phyloP scores from a whole-genome alignment of 495 filamentous ascomycete species.

The Hypoxylon trugodes region DNA sequence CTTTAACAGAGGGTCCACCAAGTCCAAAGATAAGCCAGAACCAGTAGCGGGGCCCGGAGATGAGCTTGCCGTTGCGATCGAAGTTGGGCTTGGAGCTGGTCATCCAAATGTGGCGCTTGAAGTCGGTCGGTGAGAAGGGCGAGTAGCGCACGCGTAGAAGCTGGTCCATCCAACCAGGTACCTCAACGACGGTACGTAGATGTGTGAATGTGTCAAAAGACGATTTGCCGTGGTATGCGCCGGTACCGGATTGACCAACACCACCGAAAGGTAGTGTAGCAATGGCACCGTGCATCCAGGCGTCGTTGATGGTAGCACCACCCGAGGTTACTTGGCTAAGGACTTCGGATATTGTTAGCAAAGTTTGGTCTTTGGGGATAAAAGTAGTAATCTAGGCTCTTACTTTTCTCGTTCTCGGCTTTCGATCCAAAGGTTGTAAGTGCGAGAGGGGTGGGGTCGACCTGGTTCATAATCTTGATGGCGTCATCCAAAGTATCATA shows the following conservation, averaged over 20 bases:
- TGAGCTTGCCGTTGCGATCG: conserved; percentile 74
- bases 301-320: conserved; percentile 82
- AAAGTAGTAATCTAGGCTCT: conserved; percentile 18
- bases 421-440: conserved; percentile 86
- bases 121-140: conserved; percentile 66
- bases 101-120: conserved; percentile 65
- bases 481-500: conserved; percentile 82
- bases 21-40: conserved; percentile 52
- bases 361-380: background rate
- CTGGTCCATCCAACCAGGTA: conserved; percentile 81
- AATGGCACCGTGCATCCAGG: conserved; percentile 79
- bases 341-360: conserved; percentile 49
- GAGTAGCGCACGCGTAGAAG: conserved; percentile 82
- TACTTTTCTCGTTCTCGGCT: conserved; percentile 73
- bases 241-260: conserved; percentile 84
- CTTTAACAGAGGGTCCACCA: conserved; percentile 55
- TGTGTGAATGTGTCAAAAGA: conserved; percentile 89
- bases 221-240: conserved; percentile 82
- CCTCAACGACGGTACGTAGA: conserved; percentile 75
- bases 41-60: conserved; percentile 61
- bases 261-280: conserved; percentile 87
- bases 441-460: conserved; percentile 81
- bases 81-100: conserved; percentile 75
- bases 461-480: conserved; percentile 74
- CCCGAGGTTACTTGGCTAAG: conserved; percentile 74